A percentile compares a stretch with the other conserved stretches of the same genome.
phyloP scores from a whole-genome alignment of 1,139 yeast species.

The Groenewaldozyma auringiensis region DNA sequence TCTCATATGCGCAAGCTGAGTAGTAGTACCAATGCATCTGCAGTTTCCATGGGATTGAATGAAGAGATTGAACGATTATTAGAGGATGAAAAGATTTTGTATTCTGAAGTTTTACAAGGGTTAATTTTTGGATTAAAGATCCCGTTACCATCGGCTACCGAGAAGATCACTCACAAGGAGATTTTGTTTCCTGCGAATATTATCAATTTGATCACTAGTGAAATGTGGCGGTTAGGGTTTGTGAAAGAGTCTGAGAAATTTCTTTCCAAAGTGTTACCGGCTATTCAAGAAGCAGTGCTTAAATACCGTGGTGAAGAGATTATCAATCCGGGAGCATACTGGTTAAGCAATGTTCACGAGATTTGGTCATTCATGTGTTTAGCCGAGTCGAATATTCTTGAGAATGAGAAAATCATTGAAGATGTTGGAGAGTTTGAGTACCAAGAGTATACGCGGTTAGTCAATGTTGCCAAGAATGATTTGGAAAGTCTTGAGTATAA shows the following conservation, averaged over 20 bases:
- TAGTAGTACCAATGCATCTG: constrained; percentile 23
- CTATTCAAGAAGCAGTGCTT: constrained; percentile 58
- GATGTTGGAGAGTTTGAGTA: constrained; percentile 90
- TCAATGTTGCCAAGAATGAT: constrained; percentile 89
- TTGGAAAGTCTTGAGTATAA: constrained; percentile 89
- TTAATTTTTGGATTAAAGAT: constrained; percentile 80
- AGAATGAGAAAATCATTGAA: constrained; percentile 67
- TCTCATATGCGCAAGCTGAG: constrained; percentile 21
- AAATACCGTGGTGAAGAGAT: constrained; percentile 68
- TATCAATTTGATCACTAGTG: constrained; percentile 82
- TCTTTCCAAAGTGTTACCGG: constrained; percentile 81
- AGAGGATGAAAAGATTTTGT: constrained; percentile 72
- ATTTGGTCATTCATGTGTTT: constrained; percentile 88
- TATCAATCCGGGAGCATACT: constrained; percentile 89
- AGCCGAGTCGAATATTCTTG: constrained; percentile 84
- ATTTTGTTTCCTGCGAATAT: constrained; percentile 95
- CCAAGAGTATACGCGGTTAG: constrained; percentile 81
- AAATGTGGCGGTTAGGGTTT: constrained; percentile 97
- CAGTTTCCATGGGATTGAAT: constrained; percentile 26
- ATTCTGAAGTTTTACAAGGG: constrained; percentile 82
- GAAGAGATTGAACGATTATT: constrained; percentile 40
- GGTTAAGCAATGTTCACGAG: constrained; percentile 97
- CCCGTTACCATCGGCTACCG: constrained; percentile 75
- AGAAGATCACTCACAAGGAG: constrained; percentile 80
- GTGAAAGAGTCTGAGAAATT: constrained; percentile 89